Percentiles rank a stretch among this genome's conserved stretches.
Evolutionary conservation across 75 land plant genomes (phyloP).

Genomic region (Isoetes taiwanensis): DNA sequence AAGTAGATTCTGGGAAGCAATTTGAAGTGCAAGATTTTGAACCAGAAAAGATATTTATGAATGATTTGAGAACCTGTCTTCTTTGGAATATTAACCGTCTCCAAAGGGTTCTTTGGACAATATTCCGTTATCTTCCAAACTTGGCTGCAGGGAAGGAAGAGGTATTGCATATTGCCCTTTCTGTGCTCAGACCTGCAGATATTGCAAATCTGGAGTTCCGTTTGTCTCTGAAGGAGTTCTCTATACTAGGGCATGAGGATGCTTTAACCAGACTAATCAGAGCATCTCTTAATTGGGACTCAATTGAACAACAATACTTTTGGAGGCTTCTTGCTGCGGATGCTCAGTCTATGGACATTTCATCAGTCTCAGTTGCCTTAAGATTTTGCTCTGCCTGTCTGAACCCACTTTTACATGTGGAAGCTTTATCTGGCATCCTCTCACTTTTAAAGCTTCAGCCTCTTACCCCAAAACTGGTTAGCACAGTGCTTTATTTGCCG

Average conservation of each 20-base stretch:
- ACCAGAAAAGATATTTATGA: slow-evolving; percentile 7
- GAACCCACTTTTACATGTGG: slow-evolving; percentile 17
- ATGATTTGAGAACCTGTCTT: slow-evolving; percentile 28
- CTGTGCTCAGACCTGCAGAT: slow-evolving; percentile 21
- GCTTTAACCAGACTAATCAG: slow-evolving; percentile 16
- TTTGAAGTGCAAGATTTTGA: slow-evolving; percentile 5
- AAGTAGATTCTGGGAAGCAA: no score
- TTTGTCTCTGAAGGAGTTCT: slow-evolving; percentile 26
- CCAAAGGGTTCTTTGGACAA: slow-evolving; percentile 15
- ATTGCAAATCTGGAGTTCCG: slow-evolving; percentile 27
- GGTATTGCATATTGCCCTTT: slow-evolving; percentile 22
- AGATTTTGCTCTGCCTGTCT: slow-evolving; percentile 14
- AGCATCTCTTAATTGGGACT: slow-evolving; percentile 35
- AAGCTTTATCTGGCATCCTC: slow-evolving; percentile 35
- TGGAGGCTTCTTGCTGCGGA: slow-evolving; percentile 44
- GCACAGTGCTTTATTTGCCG: slow-evolving; percentile 25
- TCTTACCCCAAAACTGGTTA: slow-evolving; percentile 30
- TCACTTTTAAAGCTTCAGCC: slow-evolving; percentile 17
- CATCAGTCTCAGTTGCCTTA: slow-evolving; percentile 8
- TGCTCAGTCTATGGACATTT: neutral
- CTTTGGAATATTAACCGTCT: slow-evolving; percentile 25
- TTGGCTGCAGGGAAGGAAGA: slow-evolving; percentile 30
- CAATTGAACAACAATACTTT: slow-evolving; percentile 30
- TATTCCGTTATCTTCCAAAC: slow-evolving; percentile 34
- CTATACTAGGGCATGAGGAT: slow-evolving; percentile 30